Evolutionary conservation across 441 rosid species (phyloP), one percentile per base, ranked within the genome.

Genomic region (Bruguiera hainesii): DNA sequence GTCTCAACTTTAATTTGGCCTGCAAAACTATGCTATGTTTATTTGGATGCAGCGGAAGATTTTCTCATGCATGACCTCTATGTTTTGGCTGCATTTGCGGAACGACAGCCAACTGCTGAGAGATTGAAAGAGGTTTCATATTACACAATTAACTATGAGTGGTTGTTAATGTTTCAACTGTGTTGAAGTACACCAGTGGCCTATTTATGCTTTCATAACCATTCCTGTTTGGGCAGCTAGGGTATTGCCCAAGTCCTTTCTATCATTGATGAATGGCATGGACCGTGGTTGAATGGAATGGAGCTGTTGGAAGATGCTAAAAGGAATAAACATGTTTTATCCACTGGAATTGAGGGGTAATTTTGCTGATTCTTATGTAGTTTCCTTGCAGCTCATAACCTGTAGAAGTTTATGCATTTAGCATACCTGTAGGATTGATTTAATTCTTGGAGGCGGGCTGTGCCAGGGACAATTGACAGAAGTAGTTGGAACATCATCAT

Each of bases 401-500:
- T 11, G 16, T 42, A 13, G 48, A 13, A 3, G 16, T 5, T 52
- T 28, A 25, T 8, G 1, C 4, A 9, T 20, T 51, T 55, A 39
- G 60, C 13, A 19, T 69, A 52, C 16, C 3, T 59, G 23, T 78
- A 91, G 97, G 79, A 48, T 81, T 71, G 98, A 92, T 78, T 72
- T 74, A n/a, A 78, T 89, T 64, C 93, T 89, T 70, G 78, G 72
- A 60, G 96, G 93, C 64, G 98, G 96, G 60, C 53, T 92, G 46
- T 67, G 82, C 46, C 77, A 70, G 63, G 98, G 96, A 61, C 93
- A 83, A 64, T 69, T 89, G 55, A 89, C 89, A 20, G 96, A 92
- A 82, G 69, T 92, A 65, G 93, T 82, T 20, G 98, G 98, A 62
- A 90, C 87, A 37, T 92, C 98, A 0, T 79, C 96, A 56, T 89